Conservation (phyloP, 331 rosid species). For the Quercus phellos region DNA sequence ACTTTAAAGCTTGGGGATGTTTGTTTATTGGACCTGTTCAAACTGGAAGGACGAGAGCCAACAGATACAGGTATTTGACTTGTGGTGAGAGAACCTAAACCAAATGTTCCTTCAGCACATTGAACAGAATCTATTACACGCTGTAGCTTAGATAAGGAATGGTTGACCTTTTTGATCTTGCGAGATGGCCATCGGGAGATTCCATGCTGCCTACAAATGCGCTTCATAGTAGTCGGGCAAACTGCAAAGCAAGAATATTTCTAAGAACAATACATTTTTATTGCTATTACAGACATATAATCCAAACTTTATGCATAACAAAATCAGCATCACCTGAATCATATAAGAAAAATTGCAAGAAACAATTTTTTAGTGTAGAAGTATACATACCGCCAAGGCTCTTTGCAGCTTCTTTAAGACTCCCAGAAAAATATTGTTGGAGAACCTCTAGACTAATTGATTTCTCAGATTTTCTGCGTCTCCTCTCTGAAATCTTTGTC, state of each 20-base stretch:
- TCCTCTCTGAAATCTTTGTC: slow-evolving; percentile 63
- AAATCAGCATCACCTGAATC: slow-evolving; percentile 15
- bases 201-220: slow-evolving; percentile 98
- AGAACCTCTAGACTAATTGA: slow-evolving; percentile 83
- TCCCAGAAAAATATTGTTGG: slow-evolving; percentile 87
- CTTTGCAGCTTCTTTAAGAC: slow-evolving; percentile 98
- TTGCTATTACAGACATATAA: slow-evolving; percentile 3
- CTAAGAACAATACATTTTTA: slow-evolving; percentile 18
- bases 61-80: slow-evolving; percentile 50
- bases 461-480: slow-evolving; percentile 92
- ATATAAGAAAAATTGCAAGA: not conserved
- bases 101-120: slow-evolving; percentile 82
- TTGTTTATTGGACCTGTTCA: slow-evolving; percentile 41
- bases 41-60: slow-evolving; percentile 41
- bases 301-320: not conserved
- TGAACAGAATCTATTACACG: slow-evolving; percentile 89
- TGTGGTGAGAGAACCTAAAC: slow-evolving; percentile 52
- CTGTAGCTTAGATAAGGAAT: slow-evolving; percentile 84
- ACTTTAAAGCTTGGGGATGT: slow-evolving; percentile 23
- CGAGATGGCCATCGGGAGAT: slow-evolving; percentile 99
- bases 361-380: slow-evolving; percentile 6
- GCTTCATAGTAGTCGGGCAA: slow-evolving; percentile 99
- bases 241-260: slow-evolving; percentile 46
- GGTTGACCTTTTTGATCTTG: slow-evolving; percentile 92
- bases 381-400: slow-evolving; percentile 91